Evolutionary conservation across 129 eudicot species (phyloP).

Genomic region (Scalesia atractyloides): DNA sequence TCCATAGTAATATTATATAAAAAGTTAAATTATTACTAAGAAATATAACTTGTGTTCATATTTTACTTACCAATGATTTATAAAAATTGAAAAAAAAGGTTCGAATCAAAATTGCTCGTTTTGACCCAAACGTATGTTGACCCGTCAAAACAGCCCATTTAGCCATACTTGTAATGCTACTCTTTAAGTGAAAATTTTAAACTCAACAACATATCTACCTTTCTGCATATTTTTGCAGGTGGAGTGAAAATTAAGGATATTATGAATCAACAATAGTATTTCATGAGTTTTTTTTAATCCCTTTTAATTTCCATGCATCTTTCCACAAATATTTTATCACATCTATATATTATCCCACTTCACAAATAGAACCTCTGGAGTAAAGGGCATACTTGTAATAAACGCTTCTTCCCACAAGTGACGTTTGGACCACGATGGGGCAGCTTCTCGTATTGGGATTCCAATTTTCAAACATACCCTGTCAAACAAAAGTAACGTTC

Average conservation of each 20-base stretch:
- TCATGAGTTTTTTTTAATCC: not conserved
- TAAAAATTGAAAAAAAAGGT: not conserved
- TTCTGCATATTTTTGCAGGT: slow-evolving; percentile 2
- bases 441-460: slow-evolving; percentile 78
- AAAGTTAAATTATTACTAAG: not conserved
- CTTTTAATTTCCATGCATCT: not conserved
- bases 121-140: not conserved
- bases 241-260: no score
- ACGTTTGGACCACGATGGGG: slow-evolving; percentile 83
- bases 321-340: not conserved
- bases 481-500: slow-evolving; percentile 17
- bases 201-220: slow-evolving; percentile 1
- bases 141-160: not conserved
- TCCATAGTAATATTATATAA: not conserved
- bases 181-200: not conserved
- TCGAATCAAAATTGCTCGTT: not conserved
- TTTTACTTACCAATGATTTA: not conserved
- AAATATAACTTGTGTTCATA: not conserved
- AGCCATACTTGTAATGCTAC: not conserved
- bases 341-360: not conserved
- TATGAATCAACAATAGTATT: not conserved
- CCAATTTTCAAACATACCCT: slow-evolving; percentile 68
- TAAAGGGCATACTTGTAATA: slow-evolving; percentile 62
- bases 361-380: not conserved
- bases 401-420: slow-evolving; percentile 88